Evolutionary conservation across 2,329 filamentous ascomycete genomes (phyloP), one percentile per base, ranked within the genome.

Genomic region (Aspergillus pseudotamarii): DNA sequence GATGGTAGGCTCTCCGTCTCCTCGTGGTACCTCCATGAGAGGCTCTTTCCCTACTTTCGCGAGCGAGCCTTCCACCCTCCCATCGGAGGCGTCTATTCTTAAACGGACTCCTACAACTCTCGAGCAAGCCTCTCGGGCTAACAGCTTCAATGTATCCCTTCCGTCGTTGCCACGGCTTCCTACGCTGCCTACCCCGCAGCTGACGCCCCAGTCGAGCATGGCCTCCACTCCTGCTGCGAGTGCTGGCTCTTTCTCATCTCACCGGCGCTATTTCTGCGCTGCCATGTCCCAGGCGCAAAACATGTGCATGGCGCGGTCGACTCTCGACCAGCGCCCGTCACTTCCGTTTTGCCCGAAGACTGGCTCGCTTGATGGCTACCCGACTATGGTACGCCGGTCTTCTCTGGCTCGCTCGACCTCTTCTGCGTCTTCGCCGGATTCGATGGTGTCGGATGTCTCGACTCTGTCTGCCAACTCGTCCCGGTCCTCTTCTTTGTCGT

Each of bases 171-270:
- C 81, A 45, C 84, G 85, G 59, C 79, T 86, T 70, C 81, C 80
- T 67, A 83, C 86, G 62, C 76, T 89, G 61, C 86, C 86, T 19
- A 89, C 87, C n/a, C 87, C 87, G 58, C 81, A 83, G 68, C 79
- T 88, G 78, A 89, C 87, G 51, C 87, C 87, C 43, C 84, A 86
- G 66, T 80, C 83, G 54, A 77, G 78, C 64, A 77, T 80, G 69
- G 82, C 80, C 67, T 81, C 76, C 76, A 86, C 85, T 85, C 86
- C 87, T 87, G 86, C 86, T 77, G 86, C 78, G 86, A 84, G 85
- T 85, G 80, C 77, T 70, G 77, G 79, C 69, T 78, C 80, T 64
- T 79, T 79, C 61, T 75, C 77, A 65, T 79, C 81, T 63, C 81
- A 84, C 63, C 80, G 84, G 62, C 81, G 86, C 50, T 88, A 86